Conservation (phyloP, 2,329 filamentous ascomycete species). For the Cladosporium sp. region DNA sequence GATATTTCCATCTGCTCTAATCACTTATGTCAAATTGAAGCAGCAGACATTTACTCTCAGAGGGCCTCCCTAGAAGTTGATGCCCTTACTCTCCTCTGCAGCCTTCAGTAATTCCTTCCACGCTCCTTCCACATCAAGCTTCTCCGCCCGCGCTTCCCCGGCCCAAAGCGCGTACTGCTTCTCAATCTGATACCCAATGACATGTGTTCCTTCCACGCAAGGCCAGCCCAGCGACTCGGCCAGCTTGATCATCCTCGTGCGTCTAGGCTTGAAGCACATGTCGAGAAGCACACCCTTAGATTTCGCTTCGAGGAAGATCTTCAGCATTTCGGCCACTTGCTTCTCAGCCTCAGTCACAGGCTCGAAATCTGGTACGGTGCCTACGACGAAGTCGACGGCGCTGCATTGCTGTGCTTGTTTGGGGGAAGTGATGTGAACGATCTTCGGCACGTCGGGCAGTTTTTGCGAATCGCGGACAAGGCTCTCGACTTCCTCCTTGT, state of each 20-base stretch:
- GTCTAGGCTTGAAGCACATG: constrained; percentile 42
- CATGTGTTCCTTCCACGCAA: constrained; percentile 37
- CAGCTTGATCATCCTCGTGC: constrained; percentile 35
- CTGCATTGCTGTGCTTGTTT: constrained; percentile 24
- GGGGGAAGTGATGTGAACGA: constrained; percentile 28
- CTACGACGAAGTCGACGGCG: constrained; percentile 35
- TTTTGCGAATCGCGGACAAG: constrained; percentile 10
- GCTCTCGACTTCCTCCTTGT: constrained; percentile 14
- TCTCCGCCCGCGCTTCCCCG: constrained; percentile 27
- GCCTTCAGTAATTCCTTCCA: constrained; percentile 32
- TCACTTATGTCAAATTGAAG: too few species aligned
- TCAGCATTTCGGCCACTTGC: constrained; percentile 2
- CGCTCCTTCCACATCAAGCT: constrained; percentile 27
- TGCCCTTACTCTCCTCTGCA: constrained; percentile 32
- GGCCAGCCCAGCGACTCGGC: constrained; percentile 33
- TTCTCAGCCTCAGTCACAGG: constrained; percentile 30
- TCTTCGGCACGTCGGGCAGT: constrained; percentile 14
- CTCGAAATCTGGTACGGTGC: constrained; percentile 38
- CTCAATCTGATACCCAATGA: constrained; percentile 38
- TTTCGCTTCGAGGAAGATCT: background rate
- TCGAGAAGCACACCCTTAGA: constrained; percentile 36
- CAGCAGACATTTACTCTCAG: too few species aligned
- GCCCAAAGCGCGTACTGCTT: constrained; percentile 37
- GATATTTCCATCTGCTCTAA: too few species aligned
- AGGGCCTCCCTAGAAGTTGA: constrained; percentile 26